phyloP scores from a whole-genome alignment of 2,329 filamentous ascomycete species.

The Penicillium palitans region DNA sequence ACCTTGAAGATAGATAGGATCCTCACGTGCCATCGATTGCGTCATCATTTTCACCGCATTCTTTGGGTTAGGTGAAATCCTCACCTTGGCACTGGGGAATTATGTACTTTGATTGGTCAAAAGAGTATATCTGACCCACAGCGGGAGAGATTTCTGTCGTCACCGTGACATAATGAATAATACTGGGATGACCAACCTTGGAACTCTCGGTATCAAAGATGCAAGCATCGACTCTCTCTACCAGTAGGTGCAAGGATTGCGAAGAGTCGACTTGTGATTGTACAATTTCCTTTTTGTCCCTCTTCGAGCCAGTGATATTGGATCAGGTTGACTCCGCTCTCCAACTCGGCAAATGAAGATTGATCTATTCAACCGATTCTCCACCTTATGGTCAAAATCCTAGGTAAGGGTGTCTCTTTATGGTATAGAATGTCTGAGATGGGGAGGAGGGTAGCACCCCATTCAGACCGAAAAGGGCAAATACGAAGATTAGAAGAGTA shows the following conservation, averaged over 20 bases:
- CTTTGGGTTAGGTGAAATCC: constrained; percentile 1
- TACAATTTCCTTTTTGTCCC: neutral
- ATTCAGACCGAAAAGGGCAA: neutral
- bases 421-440: neutral
- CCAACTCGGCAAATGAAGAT: neutral
- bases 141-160: constrained; percentile 12
- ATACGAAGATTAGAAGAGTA: neutral
- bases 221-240: constrained; percentile 3
- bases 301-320: neutral
- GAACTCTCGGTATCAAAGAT: constrained; percentile 1
- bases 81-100: neutral
- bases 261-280: neutral
- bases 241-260: neutral
- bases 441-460: neutral
- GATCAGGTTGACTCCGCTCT: neutral
- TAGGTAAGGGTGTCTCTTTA: neutral
- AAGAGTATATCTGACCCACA: neutral
- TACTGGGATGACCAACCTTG: constrained; percentile 2
- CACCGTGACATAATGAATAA: constrained; percentile 14
- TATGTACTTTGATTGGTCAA: neutral
- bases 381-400: neutral
- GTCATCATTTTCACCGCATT: constrained; percentile 16
- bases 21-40: constrained; percentile 6
- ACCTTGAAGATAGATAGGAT: neutral
- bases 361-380: neutral